These are phyloP conservation scores for Microbotryum saponariae DNA, from an alignment of 1,284 basidiomycete genomes.

Conservation along the genomic window DNA sequence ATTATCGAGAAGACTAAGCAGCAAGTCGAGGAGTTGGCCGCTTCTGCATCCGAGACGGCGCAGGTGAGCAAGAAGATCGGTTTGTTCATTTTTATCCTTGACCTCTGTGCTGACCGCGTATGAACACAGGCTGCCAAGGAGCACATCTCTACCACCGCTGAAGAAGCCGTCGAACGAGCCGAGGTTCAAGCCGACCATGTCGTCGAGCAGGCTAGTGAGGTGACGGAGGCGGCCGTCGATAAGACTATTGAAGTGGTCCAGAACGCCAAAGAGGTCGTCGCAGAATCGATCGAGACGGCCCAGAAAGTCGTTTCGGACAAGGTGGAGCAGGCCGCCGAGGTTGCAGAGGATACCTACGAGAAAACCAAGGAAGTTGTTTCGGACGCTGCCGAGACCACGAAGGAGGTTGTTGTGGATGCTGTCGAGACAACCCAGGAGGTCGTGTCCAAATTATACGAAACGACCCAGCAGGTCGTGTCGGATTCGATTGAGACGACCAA, in stretches of 20 bases:
- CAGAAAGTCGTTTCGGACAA: not conserved
- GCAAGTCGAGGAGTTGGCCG: not conserved
- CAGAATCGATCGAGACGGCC: not conserved
- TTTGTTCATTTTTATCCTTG: conserved; percentile 2
- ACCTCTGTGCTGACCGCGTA: not conserved
- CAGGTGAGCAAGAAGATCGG: not conserved
- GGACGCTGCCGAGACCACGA: not conserved
- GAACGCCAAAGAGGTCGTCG: not conserved
- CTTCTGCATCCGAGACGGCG: not conserved
- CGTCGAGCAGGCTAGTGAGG: no score
- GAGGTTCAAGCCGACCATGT: no score
- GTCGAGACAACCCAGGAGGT: not conserved
- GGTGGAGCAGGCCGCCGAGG: not conserved
- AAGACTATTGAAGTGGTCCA: not conserved
- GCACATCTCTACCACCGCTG: no score
- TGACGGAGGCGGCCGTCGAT: not conserved
- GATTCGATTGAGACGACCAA: not conserved
- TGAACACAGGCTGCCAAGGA: no score
- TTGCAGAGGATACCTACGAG: not conserved
- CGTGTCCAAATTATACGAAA: not conserved
- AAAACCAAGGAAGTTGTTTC: not conserved
- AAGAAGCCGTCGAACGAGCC: no score
- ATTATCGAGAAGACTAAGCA: not conserved
- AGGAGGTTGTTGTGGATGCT: not conserved
- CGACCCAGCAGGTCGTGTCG: not conserved